A percentile compares a stretch with the other conserved stretches of the same genome.
These are phyloP conservation scores for Colletotrichum scovillei DNA, from an alignment of 2,329 filamentous ascomycete species.

Conservation along the genomic window DNA sequence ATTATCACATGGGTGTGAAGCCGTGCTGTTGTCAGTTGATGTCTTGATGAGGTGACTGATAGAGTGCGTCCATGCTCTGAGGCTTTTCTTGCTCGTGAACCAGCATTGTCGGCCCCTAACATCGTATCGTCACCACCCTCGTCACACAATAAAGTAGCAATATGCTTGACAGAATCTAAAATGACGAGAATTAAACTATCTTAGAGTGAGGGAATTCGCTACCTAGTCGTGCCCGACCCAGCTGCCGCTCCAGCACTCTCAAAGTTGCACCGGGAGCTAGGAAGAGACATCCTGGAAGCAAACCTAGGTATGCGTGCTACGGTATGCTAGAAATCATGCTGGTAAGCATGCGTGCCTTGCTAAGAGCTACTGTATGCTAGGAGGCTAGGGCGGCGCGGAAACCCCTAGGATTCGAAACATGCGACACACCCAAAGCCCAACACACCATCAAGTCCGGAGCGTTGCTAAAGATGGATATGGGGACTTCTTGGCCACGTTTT, in stretches of 20 bases:
- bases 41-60: background rate
- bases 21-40: background rate
- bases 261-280: background rate
- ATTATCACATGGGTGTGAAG: background rate
- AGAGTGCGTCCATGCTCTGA: background rate
- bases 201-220: background rate
- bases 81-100: no score
- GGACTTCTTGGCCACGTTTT: slow-evolving; percentile 35
- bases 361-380: background rate
- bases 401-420: slow-evolving; percentile 34
- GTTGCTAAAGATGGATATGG: slow-evolving; percentile 34
- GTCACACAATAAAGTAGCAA: background rate
- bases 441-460: background rate
- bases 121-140: background rate
- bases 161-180: background rate
- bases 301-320: no score
- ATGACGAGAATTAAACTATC: background rate
- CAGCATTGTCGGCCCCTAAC: no score
- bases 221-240: background rate
- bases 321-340: background rate
- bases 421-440: slow-evolving; percentile 18
- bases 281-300: background rate
- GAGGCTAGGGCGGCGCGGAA: slow-evolving; percentile 16
- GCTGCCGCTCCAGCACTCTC: background rate
- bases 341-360: background rate